Base-by-base conservation (phyloP, 805 yeast genomes). In the Yarrowia yakushimensis region DNA sequence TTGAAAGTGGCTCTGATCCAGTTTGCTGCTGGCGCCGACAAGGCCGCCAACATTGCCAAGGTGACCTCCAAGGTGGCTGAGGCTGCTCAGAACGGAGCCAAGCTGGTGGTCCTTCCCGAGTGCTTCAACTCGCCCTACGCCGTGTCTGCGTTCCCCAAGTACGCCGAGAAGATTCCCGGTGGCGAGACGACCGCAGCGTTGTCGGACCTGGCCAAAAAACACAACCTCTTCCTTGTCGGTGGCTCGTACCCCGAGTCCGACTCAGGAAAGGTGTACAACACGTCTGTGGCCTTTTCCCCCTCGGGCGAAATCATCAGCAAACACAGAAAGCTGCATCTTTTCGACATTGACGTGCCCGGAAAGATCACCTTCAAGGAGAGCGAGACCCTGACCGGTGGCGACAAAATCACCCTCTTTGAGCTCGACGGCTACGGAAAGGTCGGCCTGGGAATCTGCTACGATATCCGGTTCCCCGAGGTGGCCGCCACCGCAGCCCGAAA, bases 81-180 rank as follows among this genome's bases (percentile, higher is more conserved):
- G 63, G 97, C 98, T 0, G 84, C 86, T 23, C 79, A 84, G 17
- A 70, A 74, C 23, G 82, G 85, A 8, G 82, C 86, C 8, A 88
- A 92, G 69, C 77, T 93, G 42, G 82, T 94, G 11, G 90, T 94
- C 66, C 77, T 94, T 31, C 99, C 99, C 9, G 98, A 94, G 76
- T 91, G 97, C 76, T 93, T 92, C 82, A 94, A 93, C 73, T 89
- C 97, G 1, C 98, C 98, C 2, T 94, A 94, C 71, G 84, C 96
- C 0, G 96, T 90, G 28, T 82, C 83, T 64, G 87, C 92, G 65
- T 94, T 94, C 74, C 83, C 88, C 6, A 85, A 89, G 64, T 93
- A 94, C 72, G 92, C 97, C 3, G 99, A 94, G 73, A 68, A 73
- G n/a, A 88, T 94, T 43, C 96, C 96, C 6, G 72, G 77, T 1